phyloP scores from a whole-genome alignment of 352 stramenopile genomes.

The Phytophthora quininea region DNA sequence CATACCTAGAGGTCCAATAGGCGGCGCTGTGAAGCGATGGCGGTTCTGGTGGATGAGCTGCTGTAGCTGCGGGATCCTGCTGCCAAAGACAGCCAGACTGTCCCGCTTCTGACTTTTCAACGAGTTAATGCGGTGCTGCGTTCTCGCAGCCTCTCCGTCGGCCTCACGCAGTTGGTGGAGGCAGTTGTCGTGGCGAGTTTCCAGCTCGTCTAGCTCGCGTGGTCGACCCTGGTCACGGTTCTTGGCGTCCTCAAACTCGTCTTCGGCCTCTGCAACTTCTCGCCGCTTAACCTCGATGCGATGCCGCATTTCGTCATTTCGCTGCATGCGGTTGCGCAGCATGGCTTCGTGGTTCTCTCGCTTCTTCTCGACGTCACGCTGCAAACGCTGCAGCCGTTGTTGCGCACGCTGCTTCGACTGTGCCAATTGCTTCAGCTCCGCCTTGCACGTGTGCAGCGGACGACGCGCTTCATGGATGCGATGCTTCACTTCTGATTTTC shows the following conservation, averaged over 20 bases:
- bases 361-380: slow-evolving; percentile 63
- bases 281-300: slow-evolving; percentile 55
- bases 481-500: slow-evolving; percentile 62
- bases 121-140: slow-evolving; percentile 51
- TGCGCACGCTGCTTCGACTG: slow-evolving; percentile 59
- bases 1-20: slow-evolving; percentile 78
- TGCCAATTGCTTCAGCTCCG: slow-evolving; percentile 64
- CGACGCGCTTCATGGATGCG: slow-evolving; percentile 66
- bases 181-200: slow-evolving; percentile 65
- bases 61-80: slow-evolving; percentile 70
- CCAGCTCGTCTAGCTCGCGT: slow-evolving; percentile 56
- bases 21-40: slow-evolving; percentile 61
- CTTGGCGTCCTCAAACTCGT: slow-evolving; percentile 49
- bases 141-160: slow-evolving; percentile 52
- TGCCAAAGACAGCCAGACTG: slow-evolving; percentile 70
- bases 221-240: slow-evolving; percentile 24
- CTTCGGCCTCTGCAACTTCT: slow-evolving; percentile 46
- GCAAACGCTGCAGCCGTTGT: slow-evolving; percentile 53
- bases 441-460: slow-evolving; percentile 69
- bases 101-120: slow-evolving; percentile 63
- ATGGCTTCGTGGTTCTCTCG: slow-evolving; percentile 56
- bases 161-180: slow-evolving; percentile 61
- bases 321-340: slow-evolving; percentile 61
- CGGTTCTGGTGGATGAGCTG: slow-evolving; percentile 78
- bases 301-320: slow-evolving; percentile 63